These are phyloP conservation scores for Lindgomyces ingoldianus DNA, from an alignment of 495 filamentous ascomycete species.

Conservation along the genomic window DNA sequence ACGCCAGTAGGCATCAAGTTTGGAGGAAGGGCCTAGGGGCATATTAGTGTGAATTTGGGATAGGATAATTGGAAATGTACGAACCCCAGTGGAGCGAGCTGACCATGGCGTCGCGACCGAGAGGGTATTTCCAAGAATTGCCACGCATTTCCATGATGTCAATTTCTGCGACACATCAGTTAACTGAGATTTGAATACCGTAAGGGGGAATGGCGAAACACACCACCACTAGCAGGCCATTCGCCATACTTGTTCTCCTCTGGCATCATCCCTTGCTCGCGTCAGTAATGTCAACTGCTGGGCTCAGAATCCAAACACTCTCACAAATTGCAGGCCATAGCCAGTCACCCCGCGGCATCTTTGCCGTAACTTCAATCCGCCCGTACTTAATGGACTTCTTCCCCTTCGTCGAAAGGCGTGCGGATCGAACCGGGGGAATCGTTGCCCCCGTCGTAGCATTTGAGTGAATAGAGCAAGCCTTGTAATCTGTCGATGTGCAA, in stretches of 20 bases:
- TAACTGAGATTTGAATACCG: no score
- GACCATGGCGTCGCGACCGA: conserved; percentile 13
- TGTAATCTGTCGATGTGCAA: conserved; percentile 40
- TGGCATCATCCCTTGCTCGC: conserved; percentile 45
- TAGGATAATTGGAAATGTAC: no score
- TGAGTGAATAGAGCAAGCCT: conserved; percentile 34
- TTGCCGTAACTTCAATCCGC: conserved; percentile 46
- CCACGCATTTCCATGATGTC: conserved; percentile 32
- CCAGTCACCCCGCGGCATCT: conserved; percentile 48
- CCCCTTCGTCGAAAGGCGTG: conserved; percentile 46
- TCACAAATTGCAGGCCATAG: conserved; percentile 49
- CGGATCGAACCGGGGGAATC: conserved; percentile 45
- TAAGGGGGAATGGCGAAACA: not conserved
- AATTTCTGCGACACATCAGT: conserved; percentile 12
- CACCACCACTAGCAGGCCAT: conserved; percentile 51
- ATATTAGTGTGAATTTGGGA: no score
- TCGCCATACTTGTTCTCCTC: conserved; percentile 42
- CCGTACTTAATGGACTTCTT: conserved; percentile 46
- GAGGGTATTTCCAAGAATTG: conserved; percentile 14
- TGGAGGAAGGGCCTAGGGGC: conserved; percentile 19
- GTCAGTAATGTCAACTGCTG: not conserved
- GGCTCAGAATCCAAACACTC: not conserved
- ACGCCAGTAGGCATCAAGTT: conserved; percentile 23
- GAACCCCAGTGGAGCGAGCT: conserved; percentile 34
- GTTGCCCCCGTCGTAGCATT: conserved; percentile 43